Base-by-base conservation (phyloP, 305 asterid genomes). In the Fraxinus velutina region DNA sequence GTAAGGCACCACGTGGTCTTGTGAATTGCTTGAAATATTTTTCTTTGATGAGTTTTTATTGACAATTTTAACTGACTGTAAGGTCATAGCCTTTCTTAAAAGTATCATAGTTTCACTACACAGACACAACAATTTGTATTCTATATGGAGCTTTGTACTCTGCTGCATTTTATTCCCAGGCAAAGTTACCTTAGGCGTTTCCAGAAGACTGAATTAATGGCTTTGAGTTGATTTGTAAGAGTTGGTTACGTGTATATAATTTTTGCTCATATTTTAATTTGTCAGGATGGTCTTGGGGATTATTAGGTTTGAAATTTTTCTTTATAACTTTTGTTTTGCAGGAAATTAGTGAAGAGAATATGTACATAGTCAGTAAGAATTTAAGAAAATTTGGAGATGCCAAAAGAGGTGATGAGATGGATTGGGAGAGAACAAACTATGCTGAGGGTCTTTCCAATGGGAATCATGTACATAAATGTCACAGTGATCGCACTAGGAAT, bases 161-260 rank as follows among this genome's bases (percentile, higher is more conserved):
- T 68, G 79, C 87, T 84, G 87, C 89, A 73, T 78, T 89, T 85
- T 88, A 88, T 86, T 89, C 87, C 88, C 92, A 85, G 94, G 95
- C 86, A 85, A 91, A 87, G 90, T 87, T 90, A 82, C 85, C 85
- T 83, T 91, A 89, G 88, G 92, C 87, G 88, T 88, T 84, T 88
- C 92, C 90, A 85, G 98, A 92, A 88, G 96, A 84, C 91, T 85
- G 93, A 90, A 90, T 90, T 88, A 94, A 90, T 93, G 98, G 92
- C 92, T 86, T 88, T 90, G 89, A 87, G 74, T 87, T 88, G 93
- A 92, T 93, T 87, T 88, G 97, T 94, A 92, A 94, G 97, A 92
- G 84, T 87, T 90, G 86, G 88, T 88, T 87, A 87, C 75, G 83
- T 86, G 91, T 74, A 81, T 83, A 79, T 44, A 85, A 32, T 74